Percentiles rank a stretch among this genome's conserved stretches.
These are phyloP conservation scores for Venturia aucupariae DNA, from an alignment of 2,329 filamentous ascomycete species.

Conservation along the genomic window DNA sequence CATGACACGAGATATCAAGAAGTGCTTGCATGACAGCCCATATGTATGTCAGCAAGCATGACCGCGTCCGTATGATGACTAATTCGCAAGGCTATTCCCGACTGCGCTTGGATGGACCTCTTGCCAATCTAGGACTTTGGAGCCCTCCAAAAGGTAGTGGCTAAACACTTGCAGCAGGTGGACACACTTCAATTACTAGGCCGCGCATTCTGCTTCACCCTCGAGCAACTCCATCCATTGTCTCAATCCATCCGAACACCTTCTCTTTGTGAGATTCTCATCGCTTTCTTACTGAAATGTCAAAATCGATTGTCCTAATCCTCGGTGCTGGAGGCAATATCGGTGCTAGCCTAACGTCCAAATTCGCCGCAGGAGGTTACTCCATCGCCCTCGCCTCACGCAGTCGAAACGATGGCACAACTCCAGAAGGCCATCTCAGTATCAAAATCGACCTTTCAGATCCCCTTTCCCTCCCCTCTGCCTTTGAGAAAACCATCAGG, in stretches of 20 bases:
- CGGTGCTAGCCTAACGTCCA: neutral
- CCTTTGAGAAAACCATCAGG: neutral
- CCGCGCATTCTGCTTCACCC: neutral
- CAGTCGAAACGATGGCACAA: slow-evolving; percentile 2
- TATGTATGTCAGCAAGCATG: neutral
- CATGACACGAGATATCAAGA: neutral
- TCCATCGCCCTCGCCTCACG: slow-evolving; percentile 10
- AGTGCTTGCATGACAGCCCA: neutral
- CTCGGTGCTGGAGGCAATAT: slow-evolving; percentile 11
- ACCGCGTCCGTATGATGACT: neutral
- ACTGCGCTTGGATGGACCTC: no score
- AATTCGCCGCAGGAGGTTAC: slow-evolving; percentile 1
- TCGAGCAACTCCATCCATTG: neutral
- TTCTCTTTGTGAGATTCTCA: neutral
- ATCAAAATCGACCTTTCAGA: slow-evolving; percentile 9
- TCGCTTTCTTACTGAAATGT: neutral
- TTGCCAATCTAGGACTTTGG: no score
- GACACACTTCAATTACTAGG: no score
- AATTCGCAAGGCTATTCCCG: neutral
- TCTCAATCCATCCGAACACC: neutral
- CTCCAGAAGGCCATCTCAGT: neutral
- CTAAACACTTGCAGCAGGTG: no score
- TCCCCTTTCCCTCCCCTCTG: neutral
- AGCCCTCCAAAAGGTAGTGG: no score
- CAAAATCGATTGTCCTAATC: slow-evolving; percentile 3